Evolutionary conservation across 805 yeast species (phyloP).

Genomic region (Maudiozyma serrabonitensis): DNA sequence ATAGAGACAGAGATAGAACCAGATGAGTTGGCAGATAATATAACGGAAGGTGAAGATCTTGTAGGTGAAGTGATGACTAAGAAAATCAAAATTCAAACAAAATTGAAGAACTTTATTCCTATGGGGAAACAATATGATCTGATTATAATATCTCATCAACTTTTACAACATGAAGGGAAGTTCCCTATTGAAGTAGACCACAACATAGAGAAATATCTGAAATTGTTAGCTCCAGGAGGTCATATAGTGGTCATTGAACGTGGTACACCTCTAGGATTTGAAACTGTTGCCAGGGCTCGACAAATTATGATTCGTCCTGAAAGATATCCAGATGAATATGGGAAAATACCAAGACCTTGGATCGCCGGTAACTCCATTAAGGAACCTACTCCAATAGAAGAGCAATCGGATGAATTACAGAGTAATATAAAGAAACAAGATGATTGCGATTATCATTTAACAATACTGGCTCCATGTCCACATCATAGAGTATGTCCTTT

Average conservation of each 20-base stretch:
- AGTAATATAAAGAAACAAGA: slow-evolving; percentile 9
- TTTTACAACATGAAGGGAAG: slow-evolving; percentile 46
- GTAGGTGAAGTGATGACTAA: slow-evolving; percentile 50
- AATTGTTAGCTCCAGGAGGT: slow-evolving; percentile 67
- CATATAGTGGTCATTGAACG: slow-evolving; percentile 72
- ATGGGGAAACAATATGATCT: slow-evolving; percentile 54
- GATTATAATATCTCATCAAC: slow-evolving; percentile 73
- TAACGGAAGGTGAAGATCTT: slow-evolving; percentile 26
- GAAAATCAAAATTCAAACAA: slow-evolving; percentile 44
- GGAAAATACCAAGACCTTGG: slow-evolving; percentile 65
- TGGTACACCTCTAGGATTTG: slow-evolving; percentile 86
- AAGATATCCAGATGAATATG: slow-evolving; percentile 41
- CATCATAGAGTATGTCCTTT: slow-evolving; percentile 84
- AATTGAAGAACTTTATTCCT: slow-evolving; percentile 46
- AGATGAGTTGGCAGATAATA: slow-evolving; percentile 6
- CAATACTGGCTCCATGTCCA: slow-evolving; percentile 79
- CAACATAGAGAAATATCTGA: slow-evolving; percentile 48
- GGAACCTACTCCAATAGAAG: slow-evolving; percentile 8
- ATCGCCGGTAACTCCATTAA: slow-evolving; percentile 35
- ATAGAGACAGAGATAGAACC: neutral
- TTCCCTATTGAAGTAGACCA: slow-evolving; percentile 71
- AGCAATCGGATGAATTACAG: neutral
- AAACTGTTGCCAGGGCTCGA: slow-evolving; percentile 79
- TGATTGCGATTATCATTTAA: slow-evolving; percentile 41
- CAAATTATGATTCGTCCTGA: slow-evolving; percentile 87